Conservation (phyloP, 192 early-diverging fungal species). For the Podila verticillata region DNA sequence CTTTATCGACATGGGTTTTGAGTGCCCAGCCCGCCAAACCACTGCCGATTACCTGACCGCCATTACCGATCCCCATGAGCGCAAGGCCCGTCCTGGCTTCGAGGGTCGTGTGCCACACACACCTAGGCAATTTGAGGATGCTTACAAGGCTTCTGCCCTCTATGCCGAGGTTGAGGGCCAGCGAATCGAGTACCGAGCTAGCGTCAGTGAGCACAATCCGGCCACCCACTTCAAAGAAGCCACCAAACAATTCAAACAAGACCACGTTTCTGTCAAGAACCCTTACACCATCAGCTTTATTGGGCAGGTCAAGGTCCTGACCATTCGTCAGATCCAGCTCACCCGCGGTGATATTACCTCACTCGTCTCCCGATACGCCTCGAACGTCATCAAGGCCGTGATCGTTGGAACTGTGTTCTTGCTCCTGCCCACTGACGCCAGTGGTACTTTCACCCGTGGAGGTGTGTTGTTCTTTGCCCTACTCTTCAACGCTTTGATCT, state of each 20-base stretch:
- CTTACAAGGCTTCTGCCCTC: constrained; percentile 59
- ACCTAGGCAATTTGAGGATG: constrained; percentile 70
- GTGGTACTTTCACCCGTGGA: constrained; percentile 84
- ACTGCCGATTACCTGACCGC: constrained; percentile 81
- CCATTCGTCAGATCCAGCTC: constrained; percentile 73
- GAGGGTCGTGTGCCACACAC: constrained; percentile 66
- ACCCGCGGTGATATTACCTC: constrained; percentile 62
- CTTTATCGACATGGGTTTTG: constrained; percentile 70
- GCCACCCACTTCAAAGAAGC: constrained; percentile 56
- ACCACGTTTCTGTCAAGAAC: constrained; percentile 58
- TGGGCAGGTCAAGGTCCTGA: constrained; percentile 67
- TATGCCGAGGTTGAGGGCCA: constrained; percentile 49
- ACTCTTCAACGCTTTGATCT: constrained; percentile 64
- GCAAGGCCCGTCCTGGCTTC: constrained; percentile 63
- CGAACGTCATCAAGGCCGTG: constrained; percentile 68
- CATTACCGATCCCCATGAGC: constrained; percentile 69
- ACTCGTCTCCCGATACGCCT: constrained; percentile 62
- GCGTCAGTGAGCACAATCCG: constrained; percentile 42
- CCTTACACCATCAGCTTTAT: constrained; percentile 73
- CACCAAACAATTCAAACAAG: constrained; percentile 66
- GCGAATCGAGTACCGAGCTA: constrained; percentile 54
- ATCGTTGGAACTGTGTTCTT: constrained; percentile 80
- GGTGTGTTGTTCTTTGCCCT: constrained; percentile 78
- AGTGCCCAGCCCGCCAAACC: constrained; percentile 72
- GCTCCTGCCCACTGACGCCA: constrained; percentile 59